These are phyloP conservation scores for Cercospora sp. DNA, from an alignment of 2,329 filamentous ascomycete genomes.

Conservation along the genomic window DNA sequence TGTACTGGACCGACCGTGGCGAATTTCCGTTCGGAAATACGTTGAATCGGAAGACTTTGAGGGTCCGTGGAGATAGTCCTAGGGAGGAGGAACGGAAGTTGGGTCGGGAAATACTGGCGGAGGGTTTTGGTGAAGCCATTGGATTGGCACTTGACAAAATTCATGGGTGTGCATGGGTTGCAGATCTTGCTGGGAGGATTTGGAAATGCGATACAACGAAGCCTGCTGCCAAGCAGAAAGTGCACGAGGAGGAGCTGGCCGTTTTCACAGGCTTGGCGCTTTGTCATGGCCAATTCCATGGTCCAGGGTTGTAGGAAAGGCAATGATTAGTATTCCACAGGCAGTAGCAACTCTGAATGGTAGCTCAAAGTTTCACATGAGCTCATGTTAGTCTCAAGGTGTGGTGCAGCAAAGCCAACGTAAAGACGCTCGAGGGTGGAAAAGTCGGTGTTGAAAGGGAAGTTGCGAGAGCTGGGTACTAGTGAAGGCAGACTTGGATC, in stretches of 20 bases:
- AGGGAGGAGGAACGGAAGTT: conserved; percentile 22
- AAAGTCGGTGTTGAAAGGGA: background rate
- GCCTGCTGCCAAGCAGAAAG: conserved; percentile 21
- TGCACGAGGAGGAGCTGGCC: conserved; percentile 20
- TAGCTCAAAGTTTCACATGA: background rate
- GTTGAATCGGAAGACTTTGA: conserved; percentile 46
- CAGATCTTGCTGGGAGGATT: conserved; percentile 22
- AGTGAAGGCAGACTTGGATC: background rate
- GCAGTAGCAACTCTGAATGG: background rate
- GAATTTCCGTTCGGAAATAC: conserved; percentile 58
- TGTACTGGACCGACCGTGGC: conserved; percentile 65
- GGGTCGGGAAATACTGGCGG: conserved; percentile 27
- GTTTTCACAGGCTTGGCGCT: conserved; percentile 22
- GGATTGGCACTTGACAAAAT: conserved; percentile 23
- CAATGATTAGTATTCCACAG: background rate
- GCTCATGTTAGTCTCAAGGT: background rate
- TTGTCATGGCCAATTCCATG: background rate
- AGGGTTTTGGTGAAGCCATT: conserved; percentile 30
- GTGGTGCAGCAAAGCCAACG: background rate
- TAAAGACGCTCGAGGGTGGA: background rate
- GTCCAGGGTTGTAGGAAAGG: background rate
- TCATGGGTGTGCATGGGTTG: conserved; percentile 22
- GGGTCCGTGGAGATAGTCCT: conserved; percentile 12
- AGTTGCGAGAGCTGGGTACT: background rate
- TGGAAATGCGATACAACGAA: conserved; percentile 20